These are phyloP conservation scores for Mycena epipterygia DNA, from an alignment of 768 basidiomycete species.

Conservation along the genomic window DNA sequence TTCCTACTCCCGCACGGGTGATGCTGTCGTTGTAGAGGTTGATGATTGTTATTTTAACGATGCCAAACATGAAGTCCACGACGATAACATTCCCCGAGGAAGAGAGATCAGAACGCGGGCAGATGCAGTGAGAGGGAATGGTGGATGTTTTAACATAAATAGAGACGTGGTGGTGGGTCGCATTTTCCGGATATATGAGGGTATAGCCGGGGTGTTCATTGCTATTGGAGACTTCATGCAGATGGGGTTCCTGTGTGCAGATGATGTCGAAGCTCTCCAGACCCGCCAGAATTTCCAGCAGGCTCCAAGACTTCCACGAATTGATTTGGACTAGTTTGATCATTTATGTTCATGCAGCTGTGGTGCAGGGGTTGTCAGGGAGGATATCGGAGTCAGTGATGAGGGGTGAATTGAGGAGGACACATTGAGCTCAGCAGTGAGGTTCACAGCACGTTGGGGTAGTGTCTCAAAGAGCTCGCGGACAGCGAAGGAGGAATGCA, in stretches of 20 bases:
- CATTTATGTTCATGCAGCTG: constrained; percentile 15
- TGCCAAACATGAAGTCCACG: not conserved
- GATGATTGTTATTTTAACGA: not conserved
- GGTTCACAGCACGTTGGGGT: too few relatives aligned
- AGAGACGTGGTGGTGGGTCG: not conserved
- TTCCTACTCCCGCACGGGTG: not conserved
- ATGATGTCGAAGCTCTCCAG: not conserved
- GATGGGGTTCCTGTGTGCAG: not conserved
- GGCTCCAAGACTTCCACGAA: constrained; percentile 14
- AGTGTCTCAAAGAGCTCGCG: too few relatives aligned
- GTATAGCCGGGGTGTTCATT: not conserved
- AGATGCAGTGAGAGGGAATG: not conserved
- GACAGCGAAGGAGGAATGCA: too few relatives aligned
- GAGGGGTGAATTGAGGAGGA: too few relatives aligned
- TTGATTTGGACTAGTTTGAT: constrained; percentile 11
- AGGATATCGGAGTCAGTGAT: too few relatives aligned
- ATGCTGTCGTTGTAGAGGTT: not conserved
- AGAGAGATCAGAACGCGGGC: not conserved
- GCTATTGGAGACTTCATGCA: not conserved
- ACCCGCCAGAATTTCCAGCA: constrained; percentile 3
- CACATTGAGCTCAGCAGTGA: too few relatives aligned
- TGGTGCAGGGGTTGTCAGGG: not conserved
- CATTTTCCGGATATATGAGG: not conserved
- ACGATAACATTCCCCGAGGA: not conserved
- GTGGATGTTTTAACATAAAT: not conserved